Evolutionary conservation across 176 grass and related monocot species (phyloP), one percentile per base, ranked within the genome.

Genomic region (Oryza longistaminata): DNA sequence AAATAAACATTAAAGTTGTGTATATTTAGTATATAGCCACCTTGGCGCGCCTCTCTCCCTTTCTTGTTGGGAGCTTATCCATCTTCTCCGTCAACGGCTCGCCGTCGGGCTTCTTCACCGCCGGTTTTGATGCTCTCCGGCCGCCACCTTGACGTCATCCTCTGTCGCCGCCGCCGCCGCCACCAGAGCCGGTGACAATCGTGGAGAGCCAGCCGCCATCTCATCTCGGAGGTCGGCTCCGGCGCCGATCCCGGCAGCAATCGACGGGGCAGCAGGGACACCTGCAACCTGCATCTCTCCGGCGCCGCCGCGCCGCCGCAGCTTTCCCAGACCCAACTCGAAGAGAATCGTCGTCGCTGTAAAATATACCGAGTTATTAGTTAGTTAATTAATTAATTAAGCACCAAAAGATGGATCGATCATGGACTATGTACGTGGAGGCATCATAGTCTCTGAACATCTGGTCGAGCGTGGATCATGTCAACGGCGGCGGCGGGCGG

Each of bases 331-430:
- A 50, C 61, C 43, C 43, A 76, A 11, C 29, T 68, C 82, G 46
- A 76, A 68, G 21, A 84, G 72, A 40, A 40, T 76, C 82, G 19
- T 21, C 82, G 11, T 13, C 82, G 11, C 82, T 84, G 62, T n/a
- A 9, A 60, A 9, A 60, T 17, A 12, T 3, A 46, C 34, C 4
- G 4, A 35, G 34, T 35, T 35, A 35, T 3, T 35, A 35, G 29
- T 29, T 29, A 45, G 40, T 42, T 13, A 13, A 14, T 13, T 2
- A 50, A 13, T 16, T 17, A 52, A 17, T 6, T 17, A 52, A 15
- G n/a, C n/a, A 52, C 2, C 42, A 43, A 9, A 9, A 49, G 42
- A 49, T 49, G 9, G 13, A 14, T 1, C 4, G 12, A 53, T 19
- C 2, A 55, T 55, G 16, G 4, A 19, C 5, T 37, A 37, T 6